Conservation (phyloP, 2,329 filamentous ascomycete species). For the Acrocalymma vagum region DNA sequence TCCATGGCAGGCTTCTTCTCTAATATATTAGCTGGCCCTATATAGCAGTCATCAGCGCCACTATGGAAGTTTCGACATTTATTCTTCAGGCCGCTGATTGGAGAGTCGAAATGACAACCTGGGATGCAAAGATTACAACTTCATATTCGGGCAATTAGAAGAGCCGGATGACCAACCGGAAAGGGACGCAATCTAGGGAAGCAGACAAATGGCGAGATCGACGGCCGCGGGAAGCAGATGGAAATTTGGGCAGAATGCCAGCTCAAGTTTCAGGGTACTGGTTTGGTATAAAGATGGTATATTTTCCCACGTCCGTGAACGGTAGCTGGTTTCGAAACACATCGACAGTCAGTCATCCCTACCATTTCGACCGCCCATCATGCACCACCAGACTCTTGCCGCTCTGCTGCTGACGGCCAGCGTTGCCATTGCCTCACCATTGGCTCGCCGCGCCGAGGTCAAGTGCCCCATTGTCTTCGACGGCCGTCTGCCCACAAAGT, state of each 20-base stretch:
- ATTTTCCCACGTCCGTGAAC: not conserved
- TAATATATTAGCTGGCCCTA: slow-evolving; percentile 24
- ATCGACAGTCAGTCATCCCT: slow-evolving; percentile 7
- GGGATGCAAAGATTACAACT: slow-evolving; percentile 20
- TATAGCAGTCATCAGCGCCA: slow-evolving; percentile 18
- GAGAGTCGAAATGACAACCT: slow-evolving; percentile 20
- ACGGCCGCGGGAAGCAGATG: slow-evolving; percentile 9
- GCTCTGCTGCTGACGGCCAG: slow-evolving; percentile 29
- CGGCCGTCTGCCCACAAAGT: slow-evolving; percentile 40
- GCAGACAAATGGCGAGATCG: too few relatives aligned
- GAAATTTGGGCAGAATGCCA: slow-evolving; percentile 3
- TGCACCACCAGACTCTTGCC: slow-evolving; percentile 32
- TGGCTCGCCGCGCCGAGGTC: slow-evolving; percentile 21
- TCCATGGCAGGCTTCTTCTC: slow-evolving; percentile 14
- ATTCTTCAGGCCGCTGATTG: slow-evolving; percentile 27
- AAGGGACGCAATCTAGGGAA: slow-evolving; percentile 16
- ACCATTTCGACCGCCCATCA: slow-evolving; percentile 16
- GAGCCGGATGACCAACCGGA: slow-evolving; percentile 16
- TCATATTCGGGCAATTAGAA: slow-evolving; percentile 22
- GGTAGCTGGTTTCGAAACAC: not conserved
- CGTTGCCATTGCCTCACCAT: slow-evolving; percentile 35
- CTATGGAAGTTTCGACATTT: slow-evolving; percentile 30
- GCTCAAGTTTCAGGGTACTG: slow-evolving; percentile 4
- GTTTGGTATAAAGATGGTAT: slow-evolving; percentile 22
- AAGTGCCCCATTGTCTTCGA: slow-evolving; percentile 49